Base-by-base conservation (phyloP, 768 basidiomycete genomes). In the Collybia sp. region DNA sequence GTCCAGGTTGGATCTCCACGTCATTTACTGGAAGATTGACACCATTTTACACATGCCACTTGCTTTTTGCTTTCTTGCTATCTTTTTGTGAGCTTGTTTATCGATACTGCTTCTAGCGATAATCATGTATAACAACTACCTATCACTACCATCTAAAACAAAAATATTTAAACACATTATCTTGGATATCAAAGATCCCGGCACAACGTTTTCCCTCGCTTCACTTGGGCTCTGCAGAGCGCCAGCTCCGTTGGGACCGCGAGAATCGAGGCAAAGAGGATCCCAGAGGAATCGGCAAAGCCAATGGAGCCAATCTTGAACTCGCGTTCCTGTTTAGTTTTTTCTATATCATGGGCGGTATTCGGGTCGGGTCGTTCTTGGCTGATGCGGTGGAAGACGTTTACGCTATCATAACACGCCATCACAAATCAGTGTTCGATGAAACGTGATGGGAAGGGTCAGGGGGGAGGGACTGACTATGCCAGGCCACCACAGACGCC, bases 401-500 rank as follows among this genome's bases (percentile, higher is more conserved):
- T 93, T 41, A 94, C 92, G 54, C 89, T 90, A 42, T n/a, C 36
- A n/a, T n/a, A 38, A 40, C 49, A 25, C 12, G 32, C 36, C 13
- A 18, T 15, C 16, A n/a, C 33, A 17, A 45, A 13, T 35, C 8
- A 15, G 12, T 32, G 20, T 16, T 37, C 25, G 32, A 44, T 10
- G 40, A 37, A 46, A 31, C 39, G n/a, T 42, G 19, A 32, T 31
- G 15, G 36, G 36, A 25, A n/a, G n/a, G n/a, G n/a, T n/a, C 35
- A 37, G 13, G 48, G 47, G 48, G 16, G 37, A 51, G 40, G 47
- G 40, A 73, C 88, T 60, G 56, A 91, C 90, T 96, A 97, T 12
- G 91, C 92, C 10, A 87, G 72, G 4, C 95, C 95, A 25, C 95
- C 95, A 52, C 92, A 95, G 37, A 96, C 72, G 2, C 95, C 95